Conservation (phyloP, 192 early-diverging fungal species). For the Umbelopsis ramanniana region DNA sequence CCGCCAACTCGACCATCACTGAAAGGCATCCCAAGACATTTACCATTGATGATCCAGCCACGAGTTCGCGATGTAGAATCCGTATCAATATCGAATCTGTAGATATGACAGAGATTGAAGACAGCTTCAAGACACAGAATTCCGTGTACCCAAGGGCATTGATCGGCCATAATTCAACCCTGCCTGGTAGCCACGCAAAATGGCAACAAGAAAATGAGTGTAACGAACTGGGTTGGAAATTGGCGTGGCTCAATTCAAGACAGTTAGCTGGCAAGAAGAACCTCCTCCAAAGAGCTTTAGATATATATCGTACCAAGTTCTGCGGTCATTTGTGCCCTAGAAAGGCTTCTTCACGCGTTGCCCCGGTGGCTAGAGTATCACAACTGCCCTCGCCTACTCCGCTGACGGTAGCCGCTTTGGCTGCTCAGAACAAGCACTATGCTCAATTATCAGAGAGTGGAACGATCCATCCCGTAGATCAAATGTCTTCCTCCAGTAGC, state of each 20-base stretch:
- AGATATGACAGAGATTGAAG: constrained; percentile 39
- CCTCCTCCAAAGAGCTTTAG: constrained; percentile 38
- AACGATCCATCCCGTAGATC: neutral
- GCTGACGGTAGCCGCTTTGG: constrained; percentile 33
- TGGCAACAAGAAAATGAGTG: constrained; percentile 49
- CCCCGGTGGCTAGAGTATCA: constrained; percentile 8
- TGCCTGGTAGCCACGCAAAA: constrained; percentile 35
- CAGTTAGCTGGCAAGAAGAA: constrained; percentile 37
- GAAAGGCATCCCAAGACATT: constrained; percentile 44
- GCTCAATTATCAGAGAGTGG: neutral
- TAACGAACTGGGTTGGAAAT: constrained; percentile 72
- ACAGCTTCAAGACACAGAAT: constrained; percentile 55
- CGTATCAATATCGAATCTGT: constrained; percentile 56
- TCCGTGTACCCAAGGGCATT: constrained; percentile 60
- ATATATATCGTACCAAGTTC: constrained; percentile 41
- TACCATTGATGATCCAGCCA: constrained; percentile 35
- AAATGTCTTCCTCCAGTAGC: constrained; percentile 24
- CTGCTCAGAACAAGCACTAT: constrained; percentile 30
- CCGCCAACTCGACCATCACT: neutral
- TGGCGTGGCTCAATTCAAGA: constrained; percentile 32
- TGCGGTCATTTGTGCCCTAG: constrained; percentile 9
- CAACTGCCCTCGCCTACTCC: constrained; percentile 10
- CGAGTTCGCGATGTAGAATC: constrained; percentile 43
- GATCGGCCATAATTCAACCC: constrained; percentile 24
- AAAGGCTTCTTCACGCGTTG: constrained; percentile 4